phyloP scores from a whole-genome alignment of 1,284 basidiomycete species.

The Ceratobasidium sp. region DNA sequence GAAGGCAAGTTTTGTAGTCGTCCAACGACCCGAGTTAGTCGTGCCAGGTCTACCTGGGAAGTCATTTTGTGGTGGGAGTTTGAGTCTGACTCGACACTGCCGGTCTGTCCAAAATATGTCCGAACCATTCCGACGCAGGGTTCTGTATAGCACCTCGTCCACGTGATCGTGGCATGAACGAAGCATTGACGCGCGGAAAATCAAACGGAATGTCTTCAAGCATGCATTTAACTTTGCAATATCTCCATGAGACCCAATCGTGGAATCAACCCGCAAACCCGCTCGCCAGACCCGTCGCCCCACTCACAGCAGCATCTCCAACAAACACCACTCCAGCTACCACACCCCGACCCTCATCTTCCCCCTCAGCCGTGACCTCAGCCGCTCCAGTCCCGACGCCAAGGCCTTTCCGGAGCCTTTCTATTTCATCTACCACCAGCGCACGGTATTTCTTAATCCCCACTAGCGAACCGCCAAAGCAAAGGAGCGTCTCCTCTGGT shows the following conservation, averaged over 20 bases:
- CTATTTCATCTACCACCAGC: slow-evolving; percentile 71
- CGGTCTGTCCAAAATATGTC: neutral
- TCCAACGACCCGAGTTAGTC: slow-evolving; percentile 47
- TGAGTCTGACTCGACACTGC: neutral
- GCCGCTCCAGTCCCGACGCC: slow-evolving; percentile 76
- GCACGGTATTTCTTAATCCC: slow-evolving; percentile 52
- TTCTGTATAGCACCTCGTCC: too few species aligned
- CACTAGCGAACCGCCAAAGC: slow-evolving; percentile 64
- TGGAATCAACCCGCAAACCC: too few species aligned
- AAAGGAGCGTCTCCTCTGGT: slow-evolving; percentile 70
- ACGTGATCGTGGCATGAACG: too few species aligned
- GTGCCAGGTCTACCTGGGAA: slow-evolving; percentile 2
- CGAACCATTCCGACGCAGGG: too few species aligned
- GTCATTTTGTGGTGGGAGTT: slow-evolving; percentile 32
- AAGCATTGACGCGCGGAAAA: too few species aligned
- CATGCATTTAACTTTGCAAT: too few species aligned
- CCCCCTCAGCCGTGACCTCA: slow-evolving; percentile 68
- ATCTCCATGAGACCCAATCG: too few species aligned
- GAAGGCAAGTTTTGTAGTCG: slow-evolving; percentile 85
- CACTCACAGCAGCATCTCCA: slow-evolving; percentile 73
- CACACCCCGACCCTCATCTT: slow-evolving; percentile 67
- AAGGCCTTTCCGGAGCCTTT: slow-evolving; percentile 64
- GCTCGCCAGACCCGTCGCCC: slow-evolving; percentile 66
- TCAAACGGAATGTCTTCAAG: too few species aligned
- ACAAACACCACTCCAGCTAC: slow-evolving; percentile 76